phyloP scores from a whole-genome alignment of 2,329 filamentous ascomycete species.

The Hawksworthiomyces lignivorus region DNA sequence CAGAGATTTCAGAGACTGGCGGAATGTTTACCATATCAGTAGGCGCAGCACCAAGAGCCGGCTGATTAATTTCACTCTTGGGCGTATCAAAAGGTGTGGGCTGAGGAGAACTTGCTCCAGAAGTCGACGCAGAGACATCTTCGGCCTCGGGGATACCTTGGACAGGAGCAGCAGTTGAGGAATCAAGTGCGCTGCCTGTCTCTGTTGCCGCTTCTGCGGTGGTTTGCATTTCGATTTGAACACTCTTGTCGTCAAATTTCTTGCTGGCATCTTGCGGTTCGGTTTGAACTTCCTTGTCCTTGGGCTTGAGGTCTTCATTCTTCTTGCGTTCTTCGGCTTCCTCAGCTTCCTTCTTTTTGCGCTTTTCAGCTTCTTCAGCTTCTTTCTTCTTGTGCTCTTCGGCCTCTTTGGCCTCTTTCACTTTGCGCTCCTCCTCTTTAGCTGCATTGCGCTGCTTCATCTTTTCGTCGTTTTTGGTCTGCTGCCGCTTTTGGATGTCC shows the following conservation, averaged over 20 bases:
- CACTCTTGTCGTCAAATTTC: slow-evolving; percentile 13
- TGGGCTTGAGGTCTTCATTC: slow-evolving; percentile 8
- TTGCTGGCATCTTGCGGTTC: slow-evolving; percentile 2
- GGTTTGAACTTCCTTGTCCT: slow-evolving; percentile 13
- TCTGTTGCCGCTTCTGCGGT: not conserved
- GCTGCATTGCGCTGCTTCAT: slow-evolving; percentile 27
- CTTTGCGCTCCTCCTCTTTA: slow-evolving; percentile 20
- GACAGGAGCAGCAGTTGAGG: not conserved
- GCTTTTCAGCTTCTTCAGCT: slow-evolving; percentile 15
- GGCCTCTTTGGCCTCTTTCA: slow-evolving; percentile 15
- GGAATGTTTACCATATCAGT: slow-evolving; percentile 28
- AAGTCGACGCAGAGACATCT: slow-evolving; percentile 14
- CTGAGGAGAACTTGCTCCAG: slow-evolving; percentile 17
- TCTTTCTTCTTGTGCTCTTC: slow-evolving; percentile 17
- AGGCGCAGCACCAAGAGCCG: slow-evolving; percentile 14
- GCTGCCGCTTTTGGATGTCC: slow-evolving; percentile 30
- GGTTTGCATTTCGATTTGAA: slow-evolving; percentile 7
- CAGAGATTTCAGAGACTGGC: slow-evolving; percentile 16
- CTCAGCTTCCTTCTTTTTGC: slow-evolving; percentile 15
- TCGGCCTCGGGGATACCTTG: not conserved
- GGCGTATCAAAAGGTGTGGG: slow-evolving; percentile 23
- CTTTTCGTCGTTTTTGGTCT: slow-evolving; percentile 35
- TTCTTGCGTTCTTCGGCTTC: slow-evolving; percentile 7
- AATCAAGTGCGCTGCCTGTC: not conserved
- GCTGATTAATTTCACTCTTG: slow-evolving; percentile 18